phyloP scores from a whole-genome alignment of 2,329 filamentous ascomycete genomes.

The Aulographum hederae region DNA sequence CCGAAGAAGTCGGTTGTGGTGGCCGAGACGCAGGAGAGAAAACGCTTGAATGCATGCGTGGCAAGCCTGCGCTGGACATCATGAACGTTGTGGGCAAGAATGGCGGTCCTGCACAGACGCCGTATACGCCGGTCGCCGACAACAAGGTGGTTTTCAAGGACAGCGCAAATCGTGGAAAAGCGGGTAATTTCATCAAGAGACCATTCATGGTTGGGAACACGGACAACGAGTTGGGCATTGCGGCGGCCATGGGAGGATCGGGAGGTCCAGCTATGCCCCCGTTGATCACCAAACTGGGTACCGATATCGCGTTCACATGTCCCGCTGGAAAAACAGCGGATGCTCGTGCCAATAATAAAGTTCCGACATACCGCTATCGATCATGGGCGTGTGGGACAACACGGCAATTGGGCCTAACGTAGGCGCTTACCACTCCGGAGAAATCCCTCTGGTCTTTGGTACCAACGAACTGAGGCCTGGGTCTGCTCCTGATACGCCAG shows the following conservation, averaged over 20 bases:
- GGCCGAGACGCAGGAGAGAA: neutral
- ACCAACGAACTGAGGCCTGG: constrained; percentile 1
- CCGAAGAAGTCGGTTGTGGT: neutral
- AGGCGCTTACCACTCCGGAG: constrained; percentile 1
- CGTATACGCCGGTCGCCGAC: constrained; percentile 13
- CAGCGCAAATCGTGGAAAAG: constrained; percentile 12
- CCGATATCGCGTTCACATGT: neutral
- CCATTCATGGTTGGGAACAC: neutral
- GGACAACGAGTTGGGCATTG: neutral
- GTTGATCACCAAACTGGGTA: too few relatives aligned
- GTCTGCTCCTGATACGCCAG: neutral
- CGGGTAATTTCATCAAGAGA: neutral
- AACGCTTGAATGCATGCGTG: constrained; percentile 9
- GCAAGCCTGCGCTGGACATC: constrained; percentile 1
- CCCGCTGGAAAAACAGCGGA: neutral
- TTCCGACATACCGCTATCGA: constrained; percentile 1
- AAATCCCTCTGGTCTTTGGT: constrained; percentile 4
- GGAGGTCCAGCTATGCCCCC: too few relatives aligned
- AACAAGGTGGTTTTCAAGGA: constrained; percentile 16
- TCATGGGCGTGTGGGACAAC: constrained; percentile 3
- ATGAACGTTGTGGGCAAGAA: neutral
- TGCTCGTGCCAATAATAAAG: neutral
- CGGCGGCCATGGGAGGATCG: neutral
- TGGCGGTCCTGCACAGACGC: neutral
- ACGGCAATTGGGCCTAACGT: neutral